phyloP scores from a whole-genome alignment of 306 rosid genomes.

The Quercus rubra region DNA sequence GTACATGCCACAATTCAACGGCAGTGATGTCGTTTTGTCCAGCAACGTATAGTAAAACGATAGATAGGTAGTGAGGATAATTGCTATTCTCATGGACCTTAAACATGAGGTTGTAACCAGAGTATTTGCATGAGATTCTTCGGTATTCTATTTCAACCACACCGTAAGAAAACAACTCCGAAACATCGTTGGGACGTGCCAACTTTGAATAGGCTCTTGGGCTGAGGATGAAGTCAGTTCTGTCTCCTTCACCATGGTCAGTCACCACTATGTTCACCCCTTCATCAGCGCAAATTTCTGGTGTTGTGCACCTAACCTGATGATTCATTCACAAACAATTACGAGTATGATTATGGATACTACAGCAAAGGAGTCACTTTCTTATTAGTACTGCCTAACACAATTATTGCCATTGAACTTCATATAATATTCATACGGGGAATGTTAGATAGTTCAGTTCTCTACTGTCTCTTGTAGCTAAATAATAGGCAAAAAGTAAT shows the following conservation, averaged over 20 bases:
- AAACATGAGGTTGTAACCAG: conserved; percentile 31
- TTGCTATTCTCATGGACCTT: conserved; percentile 62
- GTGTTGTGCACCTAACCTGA: conserved; percentile 52
- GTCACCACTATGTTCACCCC: conserved; percentile 49
- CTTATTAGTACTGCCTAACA: neutral
- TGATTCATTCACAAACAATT: neutral
- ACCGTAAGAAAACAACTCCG: conserved; percentile 31
- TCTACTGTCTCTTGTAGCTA: too few species aligned
- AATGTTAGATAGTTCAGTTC: neutral
- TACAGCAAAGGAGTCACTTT: neutral
- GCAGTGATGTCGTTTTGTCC: conserved; percentile 61
- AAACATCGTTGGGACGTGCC: conserved; percentile 23
- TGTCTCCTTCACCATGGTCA: conserved; percentile 55
- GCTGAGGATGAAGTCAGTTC: conserved; percentile 54
- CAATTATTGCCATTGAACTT: neutral
- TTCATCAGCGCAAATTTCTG: conserved; percentile 28
- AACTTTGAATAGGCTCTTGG: conserved; percentile 34
- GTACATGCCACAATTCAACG: conserved; percentile 58
- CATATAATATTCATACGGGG: neutral
- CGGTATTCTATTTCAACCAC: conserved; percentile 52
- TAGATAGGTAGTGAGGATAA: conserved; percentile 58
- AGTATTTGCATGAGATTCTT: conserved; percentile 52
- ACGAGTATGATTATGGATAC: neutral
- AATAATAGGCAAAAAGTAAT: too few species aligned
- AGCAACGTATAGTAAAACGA: conserved; percentile 31